phyloP scores from a whole-genome alignment of 1,284 basidiomycete species.

The Trametes versicolor region DNA sequence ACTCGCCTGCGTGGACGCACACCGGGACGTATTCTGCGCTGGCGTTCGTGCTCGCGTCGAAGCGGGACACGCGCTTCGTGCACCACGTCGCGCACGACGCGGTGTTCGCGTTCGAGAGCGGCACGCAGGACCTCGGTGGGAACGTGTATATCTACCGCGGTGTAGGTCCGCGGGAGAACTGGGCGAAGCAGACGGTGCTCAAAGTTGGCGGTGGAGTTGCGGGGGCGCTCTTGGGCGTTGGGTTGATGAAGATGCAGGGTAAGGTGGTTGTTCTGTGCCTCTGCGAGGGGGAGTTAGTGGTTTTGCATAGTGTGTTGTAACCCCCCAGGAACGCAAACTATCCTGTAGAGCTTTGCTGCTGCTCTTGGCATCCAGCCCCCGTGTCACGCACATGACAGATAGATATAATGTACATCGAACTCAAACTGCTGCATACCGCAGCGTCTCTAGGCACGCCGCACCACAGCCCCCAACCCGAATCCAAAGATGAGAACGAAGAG shows the following conservation, averaged over 20 bases:
- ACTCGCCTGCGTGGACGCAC: constrained; percentile 74
- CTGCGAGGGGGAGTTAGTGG: constrained; percentile 79
- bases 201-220: constrained; percentile 72
- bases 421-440: too few species aligned
- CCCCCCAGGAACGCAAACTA: too few species aligned
- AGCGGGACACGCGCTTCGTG: constrained; percentile 88
- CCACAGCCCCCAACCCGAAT: not conserved
- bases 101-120: constrained; percentile 86
- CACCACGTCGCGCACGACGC: constrained; percentile 67
- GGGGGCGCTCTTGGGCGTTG: constrained; percentile 85
- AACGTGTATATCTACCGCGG: constrained; percentile 89
- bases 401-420: too few species aligned
- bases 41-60: constrained; percentile 94
- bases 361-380: too few species aligned
- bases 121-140: constrained; percentile 68
- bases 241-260: constrained; percentile 52
- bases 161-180: constrained; percentile 55
- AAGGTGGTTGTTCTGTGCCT: constrained; percentile 70
- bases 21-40: constrained; percentile 86
- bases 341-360: too few species aligned
- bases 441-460: too few species aligned
- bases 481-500: not conserved
- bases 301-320: constrained; percentile 62
- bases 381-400: too few species aligned
- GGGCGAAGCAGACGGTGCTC: constrained; percentile 83